phyloP scores from a whole-genome alignment of 192 early-diverging fungal species.

The Gonapodya sp. region DNA sequence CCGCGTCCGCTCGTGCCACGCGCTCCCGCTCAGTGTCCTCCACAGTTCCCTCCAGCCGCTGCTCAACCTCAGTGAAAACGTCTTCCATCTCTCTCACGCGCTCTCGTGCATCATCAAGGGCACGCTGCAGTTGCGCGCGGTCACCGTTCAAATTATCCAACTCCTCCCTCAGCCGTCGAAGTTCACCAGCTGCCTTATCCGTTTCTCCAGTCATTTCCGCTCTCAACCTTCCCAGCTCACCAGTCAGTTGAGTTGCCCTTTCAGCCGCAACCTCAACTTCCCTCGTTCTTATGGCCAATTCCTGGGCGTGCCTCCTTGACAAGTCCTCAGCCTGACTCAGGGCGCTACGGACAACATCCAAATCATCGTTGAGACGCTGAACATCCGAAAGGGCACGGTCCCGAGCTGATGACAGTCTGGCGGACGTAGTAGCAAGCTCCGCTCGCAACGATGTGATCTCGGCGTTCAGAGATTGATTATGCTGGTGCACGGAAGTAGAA shows the following conservation, averaged over 20 bases:
- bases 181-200: neutral
- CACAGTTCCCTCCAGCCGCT: neutral
- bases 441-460: too few relatives aligned
- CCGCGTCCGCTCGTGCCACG: neutral
- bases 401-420: too few relatives aligned
- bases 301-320: neutral
- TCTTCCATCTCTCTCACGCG: neutral
- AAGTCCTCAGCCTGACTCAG: neutral
- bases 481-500: too few relatives aligned
- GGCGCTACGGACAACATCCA: neutral
- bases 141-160: neutral
- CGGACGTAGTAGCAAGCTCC: conserved; percentile 4
- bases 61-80: neutral
- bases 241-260: neutral
- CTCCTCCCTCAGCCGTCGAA: too few relatives aligned
- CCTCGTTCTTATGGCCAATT: neutral
- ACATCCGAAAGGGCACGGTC: neutral
- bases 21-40: neutral
- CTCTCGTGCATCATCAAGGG: neutral
- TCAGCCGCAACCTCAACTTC: neutral
- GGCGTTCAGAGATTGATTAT: too few relatives aligned
- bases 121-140: neutral
- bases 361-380: neutral
- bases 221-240: neutral
- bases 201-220: neutral